Evolutionary conservation across 2,329 filamentous ascomycete species (phyloP).

Genomic region (Colletotrichum orbiculare): DNA sequence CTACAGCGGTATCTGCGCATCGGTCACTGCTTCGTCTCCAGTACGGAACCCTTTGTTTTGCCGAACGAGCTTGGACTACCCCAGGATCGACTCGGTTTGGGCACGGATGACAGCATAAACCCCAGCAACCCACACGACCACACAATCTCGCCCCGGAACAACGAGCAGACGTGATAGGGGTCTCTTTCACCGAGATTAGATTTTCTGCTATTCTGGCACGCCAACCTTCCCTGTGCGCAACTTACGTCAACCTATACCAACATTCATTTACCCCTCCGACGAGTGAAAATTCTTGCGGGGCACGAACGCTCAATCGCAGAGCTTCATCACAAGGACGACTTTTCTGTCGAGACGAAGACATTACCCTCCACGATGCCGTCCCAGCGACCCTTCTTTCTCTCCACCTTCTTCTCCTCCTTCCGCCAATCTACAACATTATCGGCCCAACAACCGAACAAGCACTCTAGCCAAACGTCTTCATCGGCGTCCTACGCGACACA

Average conservation of each 20-base stretch:
- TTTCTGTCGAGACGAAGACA: slow-evolving; percentile 4
- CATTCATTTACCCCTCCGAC: neutral
- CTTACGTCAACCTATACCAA: slow-evolving; percentile 25
- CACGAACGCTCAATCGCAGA: slow-evolving; percentile 13
- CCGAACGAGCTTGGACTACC: slow-evolving; percentile 24
- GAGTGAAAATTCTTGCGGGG: slow-evolving; percentile 5
- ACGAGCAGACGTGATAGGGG: slow-evolving; percentile 23
- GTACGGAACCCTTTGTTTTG: slow-evolving; percentile 26
- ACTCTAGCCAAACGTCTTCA: slow-evolving; percentile 32
- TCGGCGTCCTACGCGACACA: slow-evolving; percentile 28
- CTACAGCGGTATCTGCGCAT: slow-evolving; percentile 9
- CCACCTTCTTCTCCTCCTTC: slow-evolving; percentile 67
- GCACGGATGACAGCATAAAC: slow-evolving; percentile 36
- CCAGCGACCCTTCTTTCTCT: slow-evolving; percentile 67
- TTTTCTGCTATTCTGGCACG: slow-evolving; percentile 12
- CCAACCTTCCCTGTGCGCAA: slow-evolving; percentile 13
- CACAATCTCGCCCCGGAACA: neutral
- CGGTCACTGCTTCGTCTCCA: slow-evolving; percentile 6
- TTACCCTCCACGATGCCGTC: slow-evolving; percentile 55
- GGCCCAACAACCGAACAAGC: slow-evolving; percentile 37
- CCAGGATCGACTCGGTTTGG: slow-evolving; percentile 29
- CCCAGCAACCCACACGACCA: slow-evolving; percentile 23
- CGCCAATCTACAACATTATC: slow-evolving; percentile 48
- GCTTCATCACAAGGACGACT: neutral
- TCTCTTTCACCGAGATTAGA: slow-evolving; percentile 22